These are phyloP conservation scores for Sporothrix sp. DNA, from an alignment of 2,329 filamentous ascomycete genomes.

Conservation along the genomic window DNA sequence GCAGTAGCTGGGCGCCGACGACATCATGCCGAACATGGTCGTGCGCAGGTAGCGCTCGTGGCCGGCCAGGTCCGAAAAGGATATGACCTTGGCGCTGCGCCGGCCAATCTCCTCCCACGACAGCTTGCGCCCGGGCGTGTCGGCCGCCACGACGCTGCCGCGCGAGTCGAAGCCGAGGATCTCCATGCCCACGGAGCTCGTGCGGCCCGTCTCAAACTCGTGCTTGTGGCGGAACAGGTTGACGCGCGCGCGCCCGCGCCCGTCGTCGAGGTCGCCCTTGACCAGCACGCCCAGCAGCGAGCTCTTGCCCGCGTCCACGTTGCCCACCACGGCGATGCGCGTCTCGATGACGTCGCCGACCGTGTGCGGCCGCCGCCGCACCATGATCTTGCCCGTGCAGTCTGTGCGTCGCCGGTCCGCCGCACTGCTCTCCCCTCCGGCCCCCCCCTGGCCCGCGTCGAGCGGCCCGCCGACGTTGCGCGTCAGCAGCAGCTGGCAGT, in stretches of 20 bases:
- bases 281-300: constrained; percentile 93
- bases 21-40: constrained; percentile 89
- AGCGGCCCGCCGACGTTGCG: constrained; percentile 73
- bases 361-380: constrained; percentile 62
- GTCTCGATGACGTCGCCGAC: constrained; percentile 91
- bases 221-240: constrained; percentile 98
- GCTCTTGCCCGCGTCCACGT: constrained; percentile 94
- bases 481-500: constrained; percentile 78
- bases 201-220: constrained; percentile 89
- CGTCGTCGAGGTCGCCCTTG: constrained; percentile 91
- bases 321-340: constrained; percentile 90
- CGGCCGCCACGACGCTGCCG: constrained; percentile 72
- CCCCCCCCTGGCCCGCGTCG: constrained; percentile 41
- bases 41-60: constrained; percentile 93
- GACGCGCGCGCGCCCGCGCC: constrained; percentile 82
- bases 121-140: constrained; percentile 65
- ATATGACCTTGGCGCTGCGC: constrained; percentile 90
- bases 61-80: constrained; percentile 89
- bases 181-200: constrained; percentile 96
- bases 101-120: constrained; percentile 98
- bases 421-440: constrained; percentile 14
- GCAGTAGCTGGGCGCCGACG: constrained; percentile 94
- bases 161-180: constrained; percentile 93
- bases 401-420: constrained; percentile 55
- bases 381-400: constrained; percentile 75